Percentiles rank a stretch among this genome's conserved stretches.
phyloP scores from a whole-genome alignment of 2,329 filamentous ascomycete species.

The Fusarium fujikuroi region DNA sequence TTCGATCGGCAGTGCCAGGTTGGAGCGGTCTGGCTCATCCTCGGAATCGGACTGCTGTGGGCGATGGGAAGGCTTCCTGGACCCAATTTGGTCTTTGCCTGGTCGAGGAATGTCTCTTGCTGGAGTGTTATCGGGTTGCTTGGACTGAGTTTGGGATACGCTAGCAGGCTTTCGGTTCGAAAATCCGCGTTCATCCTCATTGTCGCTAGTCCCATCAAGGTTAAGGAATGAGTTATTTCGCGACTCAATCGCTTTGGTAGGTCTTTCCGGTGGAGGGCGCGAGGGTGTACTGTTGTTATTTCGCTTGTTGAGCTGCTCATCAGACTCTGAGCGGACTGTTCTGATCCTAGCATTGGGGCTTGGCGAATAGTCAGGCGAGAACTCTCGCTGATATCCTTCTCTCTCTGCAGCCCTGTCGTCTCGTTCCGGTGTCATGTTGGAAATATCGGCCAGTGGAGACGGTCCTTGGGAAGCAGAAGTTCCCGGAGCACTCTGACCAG shows the following conservation, averaged over 20 bases:
- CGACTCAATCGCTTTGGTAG: constrained; percentile 44
- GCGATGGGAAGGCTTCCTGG: constrained; percentile 40
- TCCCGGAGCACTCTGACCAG: constrained; percentile 43
- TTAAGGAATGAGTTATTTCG: constrained; percentile 62
- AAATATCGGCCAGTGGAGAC: constrained; percentile 41
- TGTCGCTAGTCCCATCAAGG: constrained; percentile 60
- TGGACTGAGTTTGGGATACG: constrained; percentile 19
- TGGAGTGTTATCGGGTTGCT: constrained; percentile 9
- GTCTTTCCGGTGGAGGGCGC: constrained; percentile 48
- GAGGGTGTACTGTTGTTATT: constrained; percentile 52
- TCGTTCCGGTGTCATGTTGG: constrained; percentile 39
- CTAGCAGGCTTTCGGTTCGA: constrained; percentile 22
- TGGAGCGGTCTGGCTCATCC: constrained; percentile 49
- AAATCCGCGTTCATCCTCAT: constrained; percentile 51
- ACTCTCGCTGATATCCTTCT: constrained; percentile 63
- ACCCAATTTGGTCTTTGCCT: constrained; percentile 43
- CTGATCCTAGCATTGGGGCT: constrained; percentile 78
- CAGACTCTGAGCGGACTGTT: constrained; percentile 63
- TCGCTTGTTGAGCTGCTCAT: constrained; percentile 34
- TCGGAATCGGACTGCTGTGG: constrained; percentile 47
- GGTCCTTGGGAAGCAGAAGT: constrained; percentile 43
- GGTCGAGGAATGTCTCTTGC: constrained; percentile 20
- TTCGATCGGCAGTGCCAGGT: constrained; percentile 57
- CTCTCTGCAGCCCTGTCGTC: constrained; percentile 33
- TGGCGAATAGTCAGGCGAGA: constrained; percentile 80